Evolutionary conservation across 768 basidiomycete species (phyloP).

Genomic region (Cantharellus anzutake): DNA sequence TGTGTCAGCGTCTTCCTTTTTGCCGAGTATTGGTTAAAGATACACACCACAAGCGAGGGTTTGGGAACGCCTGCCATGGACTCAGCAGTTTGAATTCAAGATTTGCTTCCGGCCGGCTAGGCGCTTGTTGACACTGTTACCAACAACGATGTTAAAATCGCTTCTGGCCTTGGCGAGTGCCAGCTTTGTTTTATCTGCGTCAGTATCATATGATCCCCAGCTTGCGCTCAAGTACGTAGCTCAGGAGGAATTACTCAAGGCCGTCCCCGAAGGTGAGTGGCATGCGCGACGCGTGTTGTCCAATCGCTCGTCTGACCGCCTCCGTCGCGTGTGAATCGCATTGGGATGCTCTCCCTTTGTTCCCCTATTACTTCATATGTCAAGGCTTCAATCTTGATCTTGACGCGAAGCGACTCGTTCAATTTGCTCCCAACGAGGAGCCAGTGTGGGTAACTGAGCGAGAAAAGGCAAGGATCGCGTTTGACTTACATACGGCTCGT

Average conservation of each 20-base stretch:
- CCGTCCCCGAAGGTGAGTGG: neutral
- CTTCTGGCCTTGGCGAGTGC: neutral
- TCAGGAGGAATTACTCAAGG: neutral
- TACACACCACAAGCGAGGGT: slow-evolving; percentile 2
- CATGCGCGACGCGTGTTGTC: neutral
- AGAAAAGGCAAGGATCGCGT: slow-evolving; percentile 42
- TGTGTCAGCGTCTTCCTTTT: neutral
- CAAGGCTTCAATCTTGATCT: slow-evolving; percentile 54
- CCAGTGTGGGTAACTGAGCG: slow-evolving; percentile 74
- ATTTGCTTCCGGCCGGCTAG: neutral
- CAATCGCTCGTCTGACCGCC: too few relatives aligned
- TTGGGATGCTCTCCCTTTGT: neutral
- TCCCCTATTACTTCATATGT: neutral
- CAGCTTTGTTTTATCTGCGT: neutral
- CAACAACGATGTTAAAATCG: neutral
- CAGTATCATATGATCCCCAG: neutral
- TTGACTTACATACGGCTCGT: neutral
- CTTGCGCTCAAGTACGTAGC: neutral
- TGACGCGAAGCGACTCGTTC: slow-evolving; percentile 49
- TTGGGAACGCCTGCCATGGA: neutral
- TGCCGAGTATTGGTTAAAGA: neutral
- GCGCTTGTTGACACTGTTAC: neutral
- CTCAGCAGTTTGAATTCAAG: too few relatives aligned
- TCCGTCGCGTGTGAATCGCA: too few relatives aligned
- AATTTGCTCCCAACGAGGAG: slow-evolving; percentile 41